Percentiles rank a stretch among this genome's conserved stretches.
Conservation (phyloP, 768 basidiomycete species). For the Cystobasidium tubakii region DNA sequence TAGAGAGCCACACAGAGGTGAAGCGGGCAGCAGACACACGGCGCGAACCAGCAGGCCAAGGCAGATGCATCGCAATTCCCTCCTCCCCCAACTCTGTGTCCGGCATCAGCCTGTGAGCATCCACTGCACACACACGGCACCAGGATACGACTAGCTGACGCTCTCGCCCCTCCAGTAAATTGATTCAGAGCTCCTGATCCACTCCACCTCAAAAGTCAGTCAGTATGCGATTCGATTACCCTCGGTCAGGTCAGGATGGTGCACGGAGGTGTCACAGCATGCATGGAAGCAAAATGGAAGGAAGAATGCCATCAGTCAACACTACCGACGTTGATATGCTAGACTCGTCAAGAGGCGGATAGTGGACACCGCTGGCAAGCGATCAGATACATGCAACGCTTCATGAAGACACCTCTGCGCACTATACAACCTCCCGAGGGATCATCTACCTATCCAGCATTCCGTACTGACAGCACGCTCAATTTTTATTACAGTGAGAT, state of each 20-base stretch:
- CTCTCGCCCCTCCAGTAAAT: constrained; percentile 9
- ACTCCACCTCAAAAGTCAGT: constrained; percentile 30
- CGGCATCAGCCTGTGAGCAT: neutral
- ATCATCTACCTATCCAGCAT: no score
- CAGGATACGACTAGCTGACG: neutral
- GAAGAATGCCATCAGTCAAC: neutral
- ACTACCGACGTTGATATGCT: no score
- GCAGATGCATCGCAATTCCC: neutral
- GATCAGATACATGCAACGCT: no score
- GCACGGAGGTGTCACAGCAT: neutral
- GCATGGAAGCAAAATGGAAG: neutral
- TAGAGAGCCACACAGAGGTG: no score
- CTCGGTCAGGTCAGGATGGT: neutral
- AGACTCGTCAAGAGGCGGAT: no score
- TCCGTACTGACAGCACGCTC: no score
- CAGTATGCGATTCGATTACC: neutral
- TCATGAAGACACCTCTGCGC: no score
- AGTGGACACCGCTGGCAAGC: no score
- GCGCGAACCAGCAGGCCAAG: neutral
- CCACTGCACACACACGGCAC: neutral
- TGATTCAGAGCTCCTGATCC: constrained; percentile 6
- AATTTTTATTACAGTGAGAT: constrained; percentile 32
- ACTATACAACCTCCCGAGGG: no score
- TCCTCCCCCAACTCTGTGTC: neutral
- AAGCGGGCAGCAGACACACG: neutral